These are phyloP conservation scores for Reticulomyxa filosa DNA, from an alignment of 78 protist species.

Conservation along the genomic window DNA sequence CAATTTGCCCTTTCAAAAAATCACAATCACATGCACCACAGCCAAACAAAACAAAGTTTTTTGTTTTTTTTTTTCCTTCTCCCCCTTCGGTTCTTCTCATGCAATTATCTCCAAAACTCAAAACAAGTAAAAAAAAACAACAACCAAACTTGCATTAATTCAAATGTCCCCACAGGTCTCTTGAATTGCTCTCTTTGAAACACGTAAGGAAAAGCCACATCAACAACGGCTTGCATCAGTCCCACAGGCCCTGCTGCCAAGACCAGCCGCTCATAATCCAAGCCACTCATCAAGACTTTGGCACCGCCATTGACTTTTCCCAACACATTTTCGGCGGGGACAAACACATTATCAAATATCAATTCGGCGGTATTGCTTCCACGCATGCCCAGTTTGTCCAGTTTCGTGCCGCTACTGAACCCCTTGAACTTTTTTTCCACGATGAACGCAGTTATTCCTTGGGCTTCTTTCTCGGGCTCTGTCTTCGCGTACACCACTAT, in stretches of 20 bases:
- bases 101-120: too few relatives aligned
- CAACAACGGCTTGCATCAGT: conserved; percentile 58
- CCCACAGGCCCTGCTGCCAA: conserved; percentile 6
- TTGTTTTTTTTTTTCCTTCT: too few relatives aligned
- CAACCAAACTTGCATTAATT: background rate
- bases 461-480: conserved; percentile 22
- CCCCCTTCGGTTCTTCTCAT: too few relatives aligned
- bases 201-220: conserved; percentile 49
- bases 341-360: background rate
- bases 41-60: too few relatives aligned
- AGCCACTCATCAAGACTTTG: background rate
- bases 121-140: too few relatives aligned
- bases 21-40: too few relatives aligned
- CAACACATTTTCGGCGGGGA: background rate
- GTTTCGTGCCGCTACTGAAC: conserved; percentile 54
- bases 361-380: conserved; percentile 69
- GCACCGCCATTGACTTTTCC: background rate
- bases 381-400: conserved; percentile 87
- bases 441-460: conserved; percentile 58
- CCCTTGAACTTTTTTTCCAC: conserved; percentile 47
- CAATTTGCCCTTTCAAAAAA: background rate
- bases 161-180: background rate
- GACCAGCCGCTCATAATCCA: background rate
- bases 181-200: conserved; percentile 39
- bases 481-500: conserved; percentile 66